Evolutionary conservation across 2,329 filamentous ascomycete genomes (phyloP).

Genomic region (Ascocoryne sarcoides): DNA sequence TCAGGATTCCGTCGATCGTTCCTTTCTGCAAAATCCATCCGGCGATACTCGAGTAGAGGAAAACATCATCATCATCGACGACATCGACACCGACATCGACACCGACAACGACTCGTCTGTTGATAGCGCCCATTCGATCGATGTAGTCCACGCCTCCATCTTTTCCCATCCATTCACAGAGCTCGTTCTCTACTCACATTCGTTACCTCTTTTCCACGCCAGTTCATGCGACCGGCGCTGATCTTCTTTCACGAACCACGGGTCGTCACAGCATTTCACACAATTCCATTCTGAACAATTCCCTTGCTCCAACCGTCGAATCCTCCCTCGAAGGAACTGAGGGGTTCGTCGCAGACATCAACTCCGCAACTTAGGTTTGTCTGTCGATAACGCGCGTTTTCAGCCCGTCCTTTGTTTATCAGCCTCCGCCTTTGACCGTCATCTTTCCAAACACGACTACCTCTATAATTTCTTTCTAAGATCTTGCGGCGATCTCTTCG

Average conservation of each 20-base stretch:
- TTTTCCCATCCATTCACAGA: conserved; percentile 3
- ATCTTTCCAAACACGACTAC: too few relatives aligned
- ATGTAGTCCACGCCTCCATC: conserved; percentile 10
- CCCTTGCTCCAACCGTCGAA: too few relatives aligned
- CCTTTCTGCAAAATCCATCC: background rate
- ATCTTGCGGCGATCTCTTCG: too few relatives aligned
- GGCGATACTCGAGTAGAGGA: too few relatives aligned
- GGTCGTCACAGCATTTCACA: conserved; percentile 2
- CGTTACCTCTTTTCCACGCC: conserved; percentile 8
- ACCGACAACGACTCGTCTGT: background rate
- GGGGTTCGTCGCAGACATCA: too few relatives aligned
- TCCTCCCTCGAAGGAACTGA: too few relatives aligned
- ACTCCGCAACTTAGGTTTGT: too few relatives aligned
- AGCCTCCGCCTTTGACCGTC: too few relatives aligned
- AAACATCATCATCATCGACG: background rate
- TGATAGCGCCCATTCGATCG: background rate
- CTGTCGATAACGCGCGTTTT: too few relatives aligned
- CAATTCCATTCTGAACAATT: conserved; percentile 6
- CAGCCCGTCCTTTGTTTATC: too few relatives aligned
- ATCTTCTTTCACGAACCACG: background rate
- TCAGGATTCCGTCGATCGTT: background rate
- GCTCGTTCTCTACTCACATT: conserved; percentile 15
- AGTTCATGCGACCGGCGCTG: conserved; percentile 9
- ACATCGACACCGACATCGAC: background rate
- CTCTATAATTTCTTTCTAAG: too few relatives aligned